Base-by-base conservation (phyloP, 768 basidiomycete genomes). In the Neoboletus subvelutipes region DNA sequence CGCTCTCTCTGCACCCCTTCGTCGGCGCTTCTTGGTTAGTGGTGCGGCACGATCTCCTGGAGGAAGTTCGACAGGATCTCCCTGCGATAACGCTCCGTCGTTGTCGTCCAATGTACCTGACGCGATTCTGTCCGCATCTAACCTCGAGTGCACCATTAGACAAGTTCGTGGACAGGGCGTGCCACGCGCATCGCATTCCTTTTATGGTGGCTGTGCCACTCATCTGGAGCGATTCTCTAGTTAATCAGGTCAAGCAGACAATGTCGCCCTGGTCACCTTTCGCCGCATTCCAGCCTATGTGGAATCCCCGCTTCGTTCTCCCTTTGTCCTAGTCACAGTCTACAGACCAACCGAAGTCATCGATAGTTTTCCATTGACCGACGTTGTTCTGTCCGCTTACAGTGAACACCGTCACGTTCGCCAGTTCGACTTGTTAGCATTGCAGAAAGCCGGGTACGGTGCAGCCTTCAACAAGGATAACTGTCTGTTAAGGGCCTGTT, bases 111-210 rank as follows among this genome's bases (percentile, higher is more conserved):
- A 26, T 50, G 22, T 53, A 10, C 42, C 37, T 20, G 26, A n/a
- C 20, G 22, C 13, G 18, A 43, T 20, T 5, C 43, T 15, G 13
- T 29, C 13, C 36, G 26, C 13, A 39, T 43, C 7, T 41, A 49
- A 59, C 48, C 28, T 46, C 20, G 28, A 36, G 41, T 42, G 62
- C 8, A 29, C 46, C 62, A 55, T 55, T 20, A 50, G 52, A 37
- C 39, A 50, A 31, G 57, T 50, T 59, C n/a, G 26, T 50, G 72
- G 57, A 70, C 70, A 71, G 52, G 18, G 78, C 78, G 53, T 71
- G 68, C 18, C 62, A 58, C 51, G 61, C 61, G 45, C 45, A 43
- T 33, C 34, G 12, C 48, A 54, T 63, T 34, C 54, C 42, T 55
- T 51, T 53, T 59, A 53, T 52, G 13, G 40, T 64, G 62, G 62